Evolutionary conservation across 306 rosid genomes (phyloP), one percentile per base, ranked within the genome.

Genomic region (Castanea mollissima): DNA sequence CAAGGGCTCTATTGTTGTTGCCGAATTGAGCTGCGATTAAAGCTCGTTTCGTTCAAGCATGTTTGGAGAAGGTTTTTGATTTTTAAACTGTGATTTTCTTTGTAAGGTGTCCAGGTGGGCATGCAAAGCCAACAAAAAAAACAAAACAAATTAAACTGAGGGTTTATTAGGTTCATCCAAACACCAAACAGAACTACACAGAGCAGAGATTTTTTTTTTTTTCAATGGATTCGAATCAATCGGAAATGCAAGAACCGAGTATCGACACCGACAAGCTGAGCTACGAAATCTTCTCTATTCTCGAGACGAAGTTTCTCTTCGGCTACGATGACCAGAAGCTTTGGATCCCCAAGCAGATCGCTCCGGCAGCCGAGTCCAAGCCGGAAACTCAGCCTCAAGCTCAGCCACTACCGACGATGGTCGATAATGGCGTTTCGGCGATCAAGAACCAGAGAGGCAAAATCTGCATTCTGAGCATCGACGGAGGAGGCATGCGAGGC

Each of bases 221-320:
- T 11, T 41, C 46, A 41, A 91, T 91, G 97, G 88, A 78, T 78
- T 86, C 84, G 14, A 85, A 88, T 57, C 84, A 31, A 12, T 13
- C 85, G 72, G 99, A 91, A 86, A 91, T 91, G 94, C 92, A 96
- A 54, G 99, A 96, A 76, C 99, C 99, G 1, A 96, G 99, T 76
- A 91, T 96, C 81, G 98, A 96, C 59, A 93, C 97, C 3, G 99
- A 96, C 88, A 96, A 96, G 88, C 91, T 96, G 2, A 96, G 98
- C 83, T 96, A 96, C 74, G 99, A 96, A 84, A 96, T 96, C 74
- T 96, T 96, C 85, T 96, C 99, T 51, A 93, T 96, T 71, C 89
- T 96, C 18, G 99, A 96, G 86, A 91, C 89, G 82, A 96, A 96
- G 78, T 96, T 93, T 38, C 91, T 96, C 49, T 96, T 96, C n/a